phyloP scores from a whole-genome alignment of 345 rosid species.

The Brassica napus region Da-Ae NC_063445.1:34797001-34797500 shows the following conservation, averaged over 20 bases:
- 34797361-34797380: slow-evolving; percentile 89
- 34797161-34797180: slow-evolving; percentile 80
- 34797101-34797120: slow-evolving; percentile 79
- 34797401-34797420: slow-evolving; percentile 68
- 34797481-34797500: slow-evolving; percentile 59
- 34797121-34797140: slow-evolving; percentile 83
- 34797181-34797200: slow-evolving; percentile 68
- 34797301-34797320: slow-evolving; percentile 86
- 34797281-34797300: slow-evolving; percentile 67
- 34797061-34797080: slow-evolving; percentile 7
- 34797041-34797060: not conserved
- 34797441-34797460: not conserved
- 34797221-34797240: slow-evolving; percentile 64
- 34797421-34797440: not conserved
- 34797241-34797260: slow-evolving; percentile 63
- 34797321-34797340: slow-evolving; percentile 90
- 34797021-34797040: slow-evolving; percentile 61
- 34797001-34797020: slow-evolving; percentile 86
- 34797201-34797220: slow-evolving; percentile 82
- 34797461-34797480: not conserved
- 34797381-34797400: slow-evolving; percentile 89
- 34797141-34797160: slow-evolving; percentile 81
- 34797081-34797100: slow-evolving; percentile 15
- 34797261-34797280: slow-evolving; percentile 91
- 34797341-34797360: slow-evolving; percentile 90